Percentiles rank a stretch among this genome's conserved stretches.
phyloP scores from a whole-genome alignment of 179 eudicot genomes.

The Sideroxylon spinosum region DNA sequence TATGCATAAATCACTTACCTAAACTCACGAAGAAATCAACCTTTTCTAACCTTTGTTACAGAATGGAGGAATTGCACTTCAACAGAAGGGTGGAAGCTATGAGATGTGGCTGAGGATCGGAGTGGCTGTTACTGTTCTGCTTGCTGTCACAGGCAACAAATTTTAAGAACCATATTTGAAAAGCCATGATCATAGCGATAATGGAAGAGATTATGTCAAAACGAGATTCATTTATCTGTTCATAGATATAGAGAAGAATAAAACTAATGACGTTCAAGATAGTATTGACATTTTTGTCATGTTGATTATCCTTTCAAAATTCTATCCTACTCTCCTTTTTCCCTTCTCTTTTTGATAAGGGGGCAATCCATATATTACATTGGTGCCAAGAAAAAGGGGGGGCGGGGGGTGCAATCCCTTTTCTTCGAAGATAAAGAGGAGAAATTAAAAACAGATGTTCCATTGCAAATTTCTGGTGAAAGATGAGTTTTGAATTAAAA shows the following conservation, averaged over 20 bases:
- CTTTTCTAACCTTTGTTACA: slow-evolving; percentile 26
- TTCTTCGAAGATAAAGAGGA: too few relatives aligned
- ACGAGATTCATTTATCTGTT: slow-evolving; percentile 5
- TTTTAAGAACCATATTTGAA: slow-evolving; percentile 10
- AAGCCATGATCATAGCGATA: not conserved
- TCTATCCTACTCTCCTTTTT: too few relatives aligned
- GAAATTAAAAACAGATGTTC: too few relatives aligned
- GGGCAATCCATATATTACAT: too few relatives aligned
- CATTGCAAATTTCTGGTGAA: too few relatives aligned
- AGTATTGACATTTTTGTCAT: not conserved
- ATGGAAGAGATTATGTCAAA: not conserved
- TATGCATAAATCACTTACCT: slow-evolving; percentile 3
- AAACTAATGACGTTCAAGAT: not conserved
- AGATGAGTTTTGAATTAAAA: too few relatives aligned
- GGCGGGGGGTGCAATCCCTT: too few relatives aligned
- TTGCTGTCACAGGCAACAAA: slow-evolving; percentile 30
- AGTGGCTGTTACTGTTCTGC: slow-evolving; percentile 33
- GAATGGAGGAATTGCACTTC: slow-evolving; percentile 48
- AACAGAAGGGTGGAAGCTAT: slow-evolving; percentile 32
- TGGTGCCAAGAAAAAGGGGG: too few relatives aligned
- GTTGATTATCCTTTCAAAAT: not conserved
- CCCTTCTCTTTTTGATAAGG: too few relatives aligned
- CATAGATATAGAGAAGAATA: slow-evolving; percentile 1
- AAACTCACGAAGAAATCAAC: slow-evolving; percentile 11
- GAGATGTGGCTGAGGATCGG: slow-evolving; percentile 36